Evolutionary conservation across 2,329 filamentous ascomycete genomes (phyloP), one percentile per base, ranked within the genome.

Genomic region (Cladosporium velox): DNA sequence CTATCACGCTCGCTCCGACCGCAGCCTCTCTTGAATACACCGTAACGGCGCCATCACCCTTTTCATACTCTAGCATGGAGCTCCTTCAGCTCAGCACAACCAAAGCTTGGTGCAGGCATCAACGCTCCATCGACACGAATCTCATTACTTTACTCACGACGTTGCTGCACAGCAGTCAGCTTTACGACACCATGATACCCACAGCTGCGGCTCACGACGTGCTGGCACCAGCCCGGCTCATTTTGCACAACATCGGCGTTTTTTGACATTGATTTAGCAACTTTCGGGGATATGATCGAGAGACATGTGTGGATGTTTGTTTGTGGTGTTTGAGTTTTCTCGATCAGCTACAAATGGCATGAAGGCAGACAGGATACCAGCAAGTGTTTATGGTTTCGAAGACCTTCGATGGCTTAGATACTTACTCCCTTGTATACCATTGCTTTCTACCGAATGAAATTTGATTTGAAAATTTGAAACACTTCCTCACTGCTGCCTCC

Each of bases 1-100:
- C 44, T 61, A 51, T 44, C 15, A 61, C 44, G 59, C 59, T 34
- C 59, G 59, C 44, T 47, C 8, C 38, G 58, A 60, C 41, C 57
- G 57, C 35, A 44, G 35, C 38, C 21, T 11, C 10, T 59, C 57
- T 34, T 55, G 30, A 55, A 54, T 4, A 11, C 3, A 11, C 30
- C 28, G 5, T 18, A 34, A 21, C n/a, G n/a, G 15, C 30, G n/a
- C 14, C 30, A 34, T 24, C 4, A 3, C 18, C 30, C 21, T 18
- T 21, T 18, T 14, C 52, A 21, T 21, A 30, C 18, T n/a, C 28
- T 55, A 21, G 30, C 18, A 14, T 32, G 10, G 49, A 54, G 51
- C 30, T 24, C 6, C 6, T 3, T n/a, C 52, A 34, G 15, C 15
- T 54, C 52, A 55, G 18, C 52, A 55, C 15, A 54, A 30, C 18